phyloP scores from a whole-genome alignment of 2,329 filamentous ascomycete genomes.

The Alternaria atra region DNA sequence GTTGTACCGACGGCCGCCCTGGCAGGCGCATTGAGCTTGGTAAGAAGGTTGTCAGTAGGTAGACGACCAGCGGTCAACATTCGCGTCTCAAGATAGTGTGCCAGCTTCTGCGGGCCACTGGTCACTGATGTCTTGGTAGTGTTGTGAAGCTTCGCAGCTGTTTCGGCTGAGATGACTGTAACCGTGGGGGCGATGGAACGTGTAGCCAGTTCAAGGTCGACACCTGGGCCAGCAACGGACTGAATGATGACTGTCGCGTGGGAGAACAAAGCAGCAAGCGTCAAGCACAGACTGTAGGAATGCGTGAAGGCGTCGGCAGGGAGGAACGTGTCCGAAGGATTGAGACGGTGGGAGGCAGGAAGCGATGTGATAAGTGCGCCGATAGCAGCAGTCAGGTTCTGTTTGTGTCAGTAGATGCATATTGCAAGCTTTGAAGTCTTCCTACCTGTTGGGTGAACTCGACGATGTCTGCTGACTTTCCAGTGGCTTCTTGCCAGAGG shows the following conservation, averaged over 20 bases:
- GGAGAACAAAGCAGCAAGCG: slow-evolving; percentile 82
- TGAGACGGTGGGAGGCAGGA: slow-evolving; percentile 77
- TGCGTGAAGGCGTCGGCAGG: slow-evolving; percentile 82
- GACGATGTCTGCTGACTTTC: slow-evolving; percentile 70
- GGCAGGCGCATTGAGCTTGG: slow-evolving; percentile 67
- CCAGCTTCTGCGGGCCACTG: slow-evolving; percentile 70
- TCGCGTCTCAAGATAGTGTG: slow-evolving; percentile 76
- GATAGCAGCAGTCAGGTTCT: slow-evolving; percentile 88
- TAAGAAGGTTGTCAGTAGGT: slow-evolving; percentile 71
- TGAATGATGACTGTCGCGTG: slow-evolving; percentile 89
- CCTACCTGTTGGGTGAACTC: slow-evolving; percentile 76
- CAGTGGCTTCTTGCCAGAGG: slow-evolving; percentile 69
- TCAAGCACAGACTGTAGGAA: slow-evolving; percentile 80
- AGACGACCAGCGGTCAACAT: slow-evolving; percentile 77
- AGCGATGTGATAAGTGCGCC: slow-evolving; percentile 79
- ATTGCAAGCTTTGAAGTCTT: not conserved
- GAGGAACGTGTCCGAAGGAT: slow-evolving; percentile 80
- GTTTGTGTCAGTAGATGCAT: slow-evolving; percentile 17
- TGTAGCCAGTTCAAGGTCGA: slow-evolving; percentile 77
- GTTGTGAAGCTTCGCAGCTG: slow-evolving; percentile 73
- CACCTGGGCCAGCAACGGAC: slow-evolving; percentile 78
- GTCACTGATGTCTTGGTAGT: slow-evolving; percentile 68
- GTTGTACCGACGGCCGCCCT: slow-evolving; percentile 67
- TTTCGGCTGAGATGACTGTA: slow-evolving; percentile 78
- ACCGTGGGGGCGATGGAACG: slow-evolving; percentile 82